Base-by-base conservation (phyloP, 169 alveolate species). In the Cryptosporidium canis region DNA sequence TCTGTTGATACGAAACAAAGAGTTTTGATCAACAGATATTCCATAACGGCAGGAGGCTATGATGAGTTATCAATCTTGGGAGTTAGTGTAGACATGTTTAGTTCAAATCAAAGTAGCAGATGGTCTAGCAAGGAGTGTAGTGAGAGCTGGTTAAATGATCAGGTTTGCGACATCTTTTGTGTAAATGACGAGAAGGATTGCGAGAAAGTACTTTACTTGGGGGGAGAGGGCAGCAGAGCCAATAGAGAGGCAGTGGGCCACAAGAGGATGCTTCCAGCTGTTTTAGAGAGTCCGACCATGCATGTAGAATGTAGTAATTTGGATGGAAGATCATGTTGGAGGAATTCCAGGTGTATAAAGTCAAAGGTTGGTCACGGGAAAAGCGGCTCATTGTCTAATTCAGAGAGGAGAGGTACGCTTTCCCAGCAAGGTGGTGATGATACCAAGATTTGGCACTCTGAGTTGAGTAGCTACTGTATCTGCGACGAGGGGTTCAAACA, bases 91-190 rank as follows among this genome's bases (percentile, higher is more conserved):
- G 66, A 56, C 41, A 7, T n/a, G n/a, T n/a, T n/a, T n/a, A n/a
- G n/a, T n/a, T n/a, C n/a, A n/a, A n/a, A n/a, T n/a, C n/a, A n/a
- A n/a, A n/a, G n/a, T n/a, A n/a, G n/a, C n/a, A n/a, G n/a, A n/a
- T n/a, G n/a, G n/a, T 33, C 41, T 70, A 31, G 47, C n/a, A 70
- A 33, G 12, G 51, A 21, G 5, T 77, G 87, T 35, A 35, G 41
- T 29, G 53, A 29, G 16, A 77, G 24, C 5, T 77, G 87, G 87
- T 39, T 77, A 11, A 47, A 77, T 9, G 87, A 77, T 39, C 77
- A 45, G 4, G 58, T 77, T 58, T 77, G 87, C 45, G 87, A 77
- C 37, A 39, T 77, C 24, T 77, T 56, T 27, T 77, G 87, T 61
- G 3, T 18, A 7, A 31, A 77, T 43, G 87, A 77, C 41, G 9